Conservation (phyloP, 2,329 filamentous ascomycete genomes). For the Domatiomyces globalis region DNA sequence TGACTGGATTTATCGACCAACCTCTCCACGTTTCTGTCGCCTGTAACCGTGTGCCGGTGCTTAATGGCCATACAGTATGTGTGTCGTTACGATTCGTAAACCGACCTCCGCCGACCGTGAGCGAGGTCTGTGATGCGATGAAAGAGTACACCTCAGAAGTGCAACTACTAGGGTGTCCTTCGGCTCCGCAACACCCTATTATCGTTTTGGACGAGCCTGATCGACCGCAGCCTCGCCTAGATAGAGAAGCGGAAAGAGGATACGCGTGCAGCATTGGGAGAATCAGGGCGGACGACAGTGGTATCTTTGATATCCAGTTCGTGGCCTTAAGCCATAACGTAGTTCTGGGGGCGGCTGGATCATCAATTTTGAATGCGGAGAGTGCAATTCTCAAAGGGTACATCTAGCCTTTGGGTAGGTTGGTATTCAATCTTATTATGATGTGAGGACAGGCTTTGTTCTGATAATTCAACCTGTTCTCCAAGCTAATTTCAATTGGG, state of each 20-base stretch:
- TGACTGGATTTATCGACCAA: constrained; percentile 65
- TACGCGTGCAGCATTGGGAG: constrained; percentile 87
- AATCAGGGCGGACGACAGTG: constrained; percentile 62
- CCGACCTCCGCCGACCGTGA: constrained; percentile 57
- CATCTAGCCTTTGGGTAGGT: no score
- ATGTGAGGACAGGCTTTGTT: no score
- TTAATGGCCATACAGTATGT: constrained; percentile 92
- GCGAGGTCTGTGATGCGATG: constrained; percentile 66
- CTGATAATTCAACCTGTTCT: no score
- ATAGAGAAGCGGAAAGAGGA: constrained; percentile 69
- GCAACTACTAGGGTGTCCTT: constrained; percentile 70
- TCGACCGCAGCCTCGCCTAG: constrained; percentile 78
- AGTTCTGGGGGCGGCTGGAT: constrained; percentile 90
- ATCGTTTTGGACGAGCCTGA: constrained; percentile 80
- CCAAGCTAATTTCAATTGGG: no score
- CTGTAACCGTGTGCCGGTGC: constrained; percentile 87
- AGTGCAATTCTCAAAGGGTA: constrained; percentile 85
- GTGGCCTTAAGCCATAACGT: constrained; percentile 84
- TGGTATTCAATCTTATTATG: no score
- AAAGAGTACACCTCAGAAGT: constrained; percentile 70
- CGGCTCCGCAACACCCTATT: constrained; percentile 69
- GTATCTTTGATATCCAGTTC: constrained; percentile 90
- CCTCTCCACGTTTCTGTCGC: constrained; percentile 65
- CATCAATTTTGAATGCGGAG: constrained; percentile 87
- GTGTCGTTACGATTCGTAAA: constrained; percentile 72